Conservation (phyloP, 768 basidiomycete species). For the Trametopsis cervina region DNA sequence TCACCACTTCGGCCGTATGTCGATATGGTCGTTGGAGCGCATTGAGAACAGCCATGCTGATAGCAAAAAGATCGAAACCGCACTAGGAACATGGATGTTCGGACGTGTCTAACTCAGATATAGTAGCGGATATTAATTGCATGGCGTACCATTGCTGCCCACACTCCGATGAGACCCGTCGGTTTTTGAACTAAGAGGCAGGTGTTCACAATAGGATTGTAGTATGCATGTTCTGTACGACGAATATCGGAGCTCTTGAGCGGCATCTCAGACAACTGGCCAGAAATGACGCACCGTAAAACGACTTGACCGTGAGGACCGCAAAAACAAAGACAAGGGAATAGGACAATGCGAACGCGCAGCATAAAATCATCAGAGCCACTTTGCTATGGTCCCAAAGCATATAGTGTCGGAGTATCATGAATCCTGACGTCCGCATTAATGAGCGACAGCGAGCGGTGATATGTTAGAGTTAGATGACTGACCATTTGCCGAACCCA, state of each 20-base stretch:
- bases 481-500: no score
- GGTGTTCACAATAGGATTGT: neutral
- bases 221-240: neutral
- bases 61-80: neutral
- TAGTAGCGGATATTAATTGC: neutral
- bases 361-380: neutral
- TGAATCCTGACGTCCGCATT: neutral
- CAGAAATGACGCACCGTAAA: no score
- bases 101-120: no score
- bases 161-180: neutral
- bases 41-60: neutral
- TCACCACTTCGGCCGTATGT: neutral
- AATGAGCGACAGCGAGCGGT: no score
- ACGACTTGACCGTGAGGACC: no score
- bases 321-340: neutral
- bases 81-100: neutral
- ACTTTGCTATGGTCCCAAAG: neutral
- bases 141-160: neutral
- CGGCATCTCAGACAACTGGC: neutral
- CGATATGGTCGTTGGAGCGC: constrained; percentile 1
- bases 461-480: no score
- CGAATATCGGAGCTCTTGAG: neutral
- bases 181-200: neutral
- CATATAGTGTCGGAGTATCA: neutral
- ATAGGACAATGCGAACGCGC: neutral